phyloP scores from a whole-genome alignment of 2,329 filamentous ascomycete genomes.

The Alternaria arbusti region DNA sequence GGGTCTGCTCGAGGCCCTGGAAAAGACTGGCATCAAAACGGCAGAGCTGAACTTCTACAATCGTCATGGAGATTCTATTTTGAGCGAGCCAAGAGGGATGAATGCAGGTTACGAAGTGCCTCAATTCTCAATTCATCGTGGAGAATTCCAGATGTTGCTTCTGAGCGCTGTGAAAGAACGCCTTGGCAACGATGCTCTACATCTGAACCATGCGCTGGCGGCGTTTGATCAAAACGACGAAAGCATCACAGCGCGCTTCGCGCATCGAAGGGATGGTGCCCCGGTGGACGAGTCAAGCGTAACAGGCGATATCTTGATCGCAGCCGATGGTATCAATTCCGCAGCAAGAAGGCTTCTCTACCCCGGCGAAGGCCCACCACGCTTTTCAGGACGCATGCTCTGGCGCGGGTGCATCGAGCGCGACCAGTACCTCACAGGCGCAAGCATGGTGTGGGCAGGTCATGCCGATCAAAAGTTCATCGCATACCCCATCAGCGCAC shows the following conservation, averaged over 20 bases:
- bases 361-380: slow-evolving; percentile 53
- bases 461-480: slow-evolving; percentile 58
- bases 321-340: slow-evolving; percentile 56
- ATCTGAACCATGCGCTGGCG: slow-evolving; percentile 49
- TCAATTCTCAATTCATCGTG: slow-evolving; percentile 55
- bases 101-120: slow-evolving; percentile 53
- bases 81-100: slow-evolving; percentile 52
- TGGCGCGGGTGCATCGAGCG: slow-evolving; percentile 55
- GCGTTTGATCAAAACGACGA: slow-evolving; percentile 46
- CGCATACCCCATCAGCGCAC: slow-evolving; percentile 54
- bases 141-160: slow-evolving; percentile 55
- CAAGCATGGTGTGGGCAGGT: slow-evolving; percentile 55
- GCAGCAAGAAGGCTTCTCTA: slow-evolving; percentile 51
- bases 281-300: slow-evolving; percentile 39
- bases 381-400: slow-evolving; percentile 55
- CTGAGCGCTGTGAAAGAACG: slow-evolving; percentile 52
- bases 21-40: slow-evolving; percentile 51
- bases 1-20: slow-evolving; percentile 50
- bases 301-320: slow-evolving; percentile 48
- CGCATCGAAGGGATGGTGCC: slow-evolving; percentile 32
- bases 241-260: slow-evolving; percentile 50
- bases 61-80: slow-evolving; percentile 51
- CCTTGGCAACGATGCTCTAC: slow-evolving; percentile 48
- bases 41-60: slow-evolving; percentile 56
- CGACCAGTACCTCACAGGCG: slow-evolving; percentile 51